These are phyloP conservation scores for Tuber aestivum DNA, from an alignment of 495 filamentous ascomycete genomes.

Conservation along the genomic window DNA sequence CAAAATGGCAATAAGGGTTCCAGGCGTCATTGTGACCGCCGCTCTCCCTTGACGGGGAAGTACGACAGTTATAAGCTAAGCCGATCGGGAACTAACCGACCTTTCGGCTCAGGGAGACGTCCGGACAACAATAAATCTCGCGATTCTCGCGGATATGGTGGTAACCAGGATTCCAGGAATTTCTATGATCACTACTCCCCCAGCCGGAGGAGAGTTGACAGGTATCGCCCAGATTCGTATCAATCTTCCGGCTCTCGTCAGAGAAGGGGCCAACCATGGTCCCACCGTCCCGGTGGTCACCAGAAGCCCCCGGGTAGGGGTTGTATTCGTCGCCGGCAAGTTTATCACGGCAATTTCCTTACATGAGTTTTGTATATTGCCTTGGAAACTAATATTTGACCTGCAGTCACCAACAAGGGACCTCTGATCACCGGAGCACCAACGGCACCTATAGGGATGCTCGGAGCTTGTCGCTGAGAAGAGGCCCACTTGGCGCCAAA, in stretches of 20 bases:
- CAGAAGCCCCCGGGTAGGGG: not conserved
- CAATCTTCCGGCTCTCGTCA: not conserved
- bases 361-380: not conserved
- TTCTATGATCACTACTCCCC: not conserved
- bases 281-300: not conserved
- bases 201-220: not conserved
- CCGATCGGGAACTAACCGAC: too few species aligned
- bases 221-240: not conserved
- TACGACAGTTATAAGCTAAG: too few species aligned
- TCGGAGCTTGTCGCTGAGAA: too few species aligned
- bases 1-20: not conserved
- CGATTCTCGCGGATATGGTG: too few species aligned
- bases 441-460: too few species aligned
- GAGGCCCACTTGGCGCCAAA: too few species aligned
- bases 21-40: not conserved
- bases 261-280: not conserved
- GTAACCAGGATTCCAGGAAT: not conserved
- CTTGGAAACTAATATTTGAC: not conserved
- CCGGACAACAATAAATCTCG: not conserved
- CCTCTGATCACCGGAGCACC: not conserved
- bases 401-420: not conserved
- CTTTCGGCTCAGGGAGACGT: too few species aligned
- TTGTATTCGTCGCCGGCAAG: not conserved
- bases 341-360: not conserved
- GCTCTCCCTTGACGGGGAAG: too few species aligned